A percentile compares a stretch with the other conserved stretches of the same genome.
phyloP scores from a whole-genome alignment of 192 early-diverging fungal genomes.

The Entomortierella chlamydospora region DNA sequence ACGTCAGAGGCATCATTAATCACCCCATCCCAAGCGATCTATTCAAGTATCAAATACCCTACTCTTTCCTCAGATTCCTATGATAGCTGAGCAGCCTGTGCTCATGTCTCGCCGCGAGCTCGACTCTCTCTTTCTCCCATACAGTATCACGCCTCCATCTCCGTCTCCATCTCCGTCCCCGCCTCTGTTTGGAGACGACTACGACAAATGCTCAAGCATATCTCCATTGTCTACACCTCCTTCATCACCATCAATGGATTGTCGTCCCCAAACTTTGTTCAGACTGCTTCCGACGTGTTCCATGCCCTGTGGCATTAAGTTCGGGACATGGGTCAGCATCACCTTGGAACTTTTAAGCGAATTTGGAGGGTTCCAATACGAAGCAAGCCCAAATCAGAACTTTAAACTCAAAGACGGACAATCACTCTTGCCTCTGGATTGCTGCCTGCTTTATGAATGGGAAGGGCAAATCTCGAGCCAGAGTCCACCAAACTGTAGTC shows the following conservation, averaged over 20 bases:
- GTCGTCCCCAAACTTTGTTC: conserved; percentile 1
- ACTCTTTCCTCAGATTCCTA: neutral
- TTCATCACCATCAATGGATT: conserved; percentile 16
- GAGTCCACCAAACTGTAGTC: neutral
- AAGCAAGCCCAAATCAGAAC: neutral
- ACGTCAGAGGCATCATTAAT: too few relatives aligned
- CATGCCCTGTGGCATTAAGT: neutral
- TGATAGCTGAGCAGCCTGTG: conserved; percentile 8
- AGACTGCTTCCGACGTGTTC: conserved; percentile 5
- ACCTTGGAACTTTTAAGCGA: conserved; percentile 18
- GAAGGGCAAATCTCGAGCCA: conserved; percentile 13
- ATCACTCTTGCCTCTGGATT: conserved; percentile 16
- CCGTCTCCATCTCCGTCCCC: neutral
- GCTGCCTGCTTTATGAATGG: conserved; percentile 6
- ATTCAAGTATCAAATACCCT: too few relatives aligned
- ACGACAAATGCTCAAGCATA: neutral
- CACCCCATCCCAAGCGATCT: too few relatives aligned
- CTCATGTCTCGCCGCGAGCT: conserved; percentile 6
- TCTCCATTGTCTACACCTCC: conserved; percentile 5
- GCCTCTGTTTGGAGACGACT: conserved; percentile 4
- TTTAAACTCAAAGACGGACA: conserved; percentile 8
- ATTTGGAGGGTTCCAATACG: conserved; percentile 9
- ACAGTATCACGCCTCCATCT: neutral
- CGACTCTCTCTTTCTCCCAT: neutral
- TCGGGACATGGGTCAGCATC: conserved; percentile 8